A percentile compares a stretch with the other conserved stretches of the same genome.
These are phyloP conservation scores for Clavispora vitiphila DNA, from an alignment of 805 yeast species.

Conservation along the genomic window DNA sequence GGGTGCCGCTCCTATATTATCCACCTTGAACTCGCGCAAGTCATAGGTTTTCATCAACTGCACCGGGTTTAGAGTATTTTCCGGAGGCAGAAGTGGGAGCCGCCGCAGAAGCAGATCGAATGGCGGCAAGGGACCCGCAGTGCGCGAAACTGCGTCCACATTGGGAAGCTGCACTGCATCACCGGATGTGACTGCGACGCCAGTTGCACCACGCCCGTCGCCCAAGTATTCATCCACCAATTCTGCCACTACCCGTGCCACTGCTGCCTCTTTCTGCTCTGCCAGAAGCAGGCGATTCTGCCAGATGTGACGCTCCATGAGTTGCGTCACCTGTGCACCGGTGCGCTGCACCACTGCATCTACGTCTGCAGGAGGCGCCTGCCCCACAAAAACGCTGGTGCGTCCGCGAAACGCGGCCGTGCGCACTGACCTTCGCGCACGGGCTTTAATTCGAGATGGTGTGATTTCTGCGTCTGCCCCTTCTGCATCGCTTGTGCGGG, in stretches of 20 bases:
- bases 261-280: slow-evolving; percentile 4
- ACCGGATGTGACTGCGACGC: background rate
- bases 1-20: slow-evolving; percentile 2
- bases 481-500: background rate
- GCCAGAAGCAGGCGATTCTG: slow-evolving; percentile 1
- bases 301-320: slow-evolving; percentile 1
- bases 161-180: slow-evolving; percentile 20
- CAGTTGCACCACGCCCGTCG: background rate
- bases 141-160: slow-evolving; percentile 1
- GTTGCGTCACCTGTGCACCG: slow-evolving; percentile 1
- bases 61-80: slow-evolving; percentile 3
- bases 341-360: background rate
- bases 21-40: slow-evolving; percentile 8
- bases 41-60: slow-evolving; percentile 5
- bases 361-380: slow-evolving; percentile 1
- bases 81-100: slow-evolving; percentile 16
- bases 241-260: slow-evolving; percentile 3
- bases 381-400: slow-evolving; percentile 1
- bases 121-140: slow-evolving; percentile 26
- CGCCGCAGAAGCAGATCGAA: slow-evolving; percentile 32
- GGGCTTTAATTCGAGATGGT: background rate
- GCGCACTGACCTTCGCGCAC: background rate
- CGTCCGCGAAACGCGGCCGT: background rate
- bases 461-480: background rate
- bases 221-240: slow-evolving; percentile 4